A percentile compares a stretch with the other conserved stretches of the same genome.
These are phyloP conservation scores for Plantago major DNA, from an alignment of 257 asterid genomes.

Conservation along the genomic window DNA sequence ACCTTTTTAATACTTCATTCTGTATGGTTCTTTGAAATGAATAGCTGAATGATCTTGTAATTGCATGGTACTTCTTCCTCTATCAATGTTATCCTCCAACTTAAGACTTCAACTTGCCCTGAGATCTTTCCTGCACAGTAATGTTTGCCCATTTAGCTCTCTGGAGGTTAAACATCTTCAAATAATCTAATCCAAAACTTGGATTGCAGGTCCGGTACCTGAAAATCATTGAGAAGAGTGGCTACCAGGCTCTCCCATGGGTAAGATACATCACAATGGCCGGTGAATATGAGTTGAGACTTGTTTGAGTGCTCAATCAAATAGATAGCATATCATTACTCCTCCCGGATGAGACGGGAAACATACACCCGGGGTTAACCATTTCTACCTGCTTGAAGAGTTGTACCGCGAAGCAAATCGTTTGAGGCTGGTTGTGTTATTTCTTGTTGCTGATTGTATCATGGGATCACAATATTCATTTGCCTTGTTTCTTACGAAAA, in stretches of 20 bases:
- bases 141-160: too few relatives aligned
- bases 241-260: slow-evolving; percentile 90
- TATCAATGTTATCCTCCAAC: too few relatives aligned
- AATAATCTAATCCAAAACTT: not conserved
- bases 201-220: slow-evolving; percentile 65
- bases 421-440: slow-evolving; percentile 1
- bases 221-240: slow-evolving; percentile 88
- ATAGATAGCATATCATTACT: slow-evolving; percentile 1
- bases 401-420: slow-evolving; percentile 14
- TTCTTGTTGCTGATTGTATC: slow-evolving; percentile 26
- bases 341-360: not conserved
- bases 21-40: too few relatives aligned
- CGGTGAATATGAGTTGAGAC: slow-evolving; percentile 84
- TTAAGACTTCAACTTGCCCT: too few relatives aligned
- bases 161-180: not conserved
- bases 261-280: slow-evolving; percentile 90
- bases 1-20: too few relatives aligned
- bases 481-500: slow-evolving; percentile 9
- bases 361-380: not conserved
- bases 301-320: slow-evolving; percentile 31
- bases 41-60: too few relatives aligned
- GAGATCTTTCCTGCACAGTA: too few relatives aligned
- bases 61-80: too few relatives aligned
- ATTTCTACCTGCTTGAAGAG: slow-evolving; percentile 15
- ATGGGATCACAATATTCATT: slow-evolving; percentile 25